Base-by-base conservation (phyloP, 208 protist species). In the Phytomonas francai region DNA sequence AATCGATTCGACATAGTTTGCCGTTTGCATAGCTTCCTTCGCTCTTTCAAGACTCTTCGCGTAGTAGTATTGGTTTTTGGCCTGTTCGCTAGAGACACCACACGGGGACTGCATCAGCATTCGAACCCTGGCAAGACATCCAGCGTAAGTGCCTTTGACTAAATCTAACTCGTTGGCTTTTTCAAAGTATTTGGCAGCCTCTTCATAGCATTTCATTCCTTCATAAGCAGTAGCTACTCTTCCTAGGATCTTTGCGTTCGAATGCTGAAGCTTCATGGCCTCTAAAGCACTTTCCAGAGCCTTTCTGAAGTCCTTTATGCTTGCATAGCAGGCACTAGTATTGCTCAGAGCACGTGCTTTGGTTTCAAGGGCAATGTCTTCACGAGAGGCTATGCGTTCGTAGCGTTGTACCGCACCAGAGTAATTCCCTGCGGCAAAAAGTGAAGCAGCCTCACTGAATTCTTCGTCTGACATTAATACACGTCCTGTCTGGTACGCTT, bases 271-370 rank as follows among this genome's bases (percentile, higher is more conserved):
- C 22, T 63, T 59, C 12, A 93, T 45, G 25, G 78, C 83, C 63
- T 85, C 61, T 62, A 79, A 66, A 5, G 89, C 87, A 45, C 69
- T 74, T 28, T 68, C 70, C 27, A 89, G 73, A 0, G 89, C 80
- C 14, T 74, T 83, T 12, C 54, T 30, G 67, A 84, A 95, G 66
- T 89, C 73, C 29, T 82, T 60, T 34, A 81, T 32, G 14, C 83
- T 72, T 12, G 87, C 87, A 65, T 89, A 87, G 67, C 89, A 95
- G 0, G 79, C 87, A 61, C 89, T 95, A 45, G 85, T 77, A 70
- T 95, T 95, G 72, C 80, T 91, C 31, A 84, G 71, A 4, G 87
- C 89, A 4, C 89, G 85, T 7, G 82, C 77, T 34, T 78, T 74
- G 39, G 86, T 74, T 14, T 51, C 63, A 14, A 22, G 33, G 31